phyloP scores from a whole-genome alignment of 139 green algal species.

The Mesotaenium endlicherianum region DNA sequence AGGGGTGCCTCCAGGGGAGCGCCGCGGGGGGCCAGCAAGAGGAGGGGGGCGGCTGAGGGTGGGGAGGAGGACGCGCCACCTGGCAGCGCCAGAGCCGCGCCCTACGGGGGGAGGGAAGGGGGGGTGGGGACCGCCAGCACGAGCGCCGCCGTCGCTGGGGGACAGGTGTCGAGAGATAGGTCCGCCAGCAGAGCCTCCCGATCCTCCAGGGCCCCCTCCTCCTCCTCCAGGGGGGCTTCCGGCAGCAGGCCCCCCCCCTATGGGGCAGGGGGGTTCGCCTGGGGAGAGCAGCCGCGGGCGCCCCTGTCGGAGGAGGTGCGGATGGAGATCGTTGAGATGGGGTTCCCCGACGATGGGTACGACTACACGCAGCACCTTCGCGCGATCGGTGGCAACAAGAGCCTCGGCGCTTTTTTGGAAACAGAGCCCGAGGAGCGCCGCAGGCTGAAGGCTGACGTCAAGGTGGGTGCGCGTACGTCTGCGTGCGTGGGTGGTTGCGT shows the following conservation, averaged over 20 bases:
- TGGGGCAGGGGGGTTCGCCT: not conserved
- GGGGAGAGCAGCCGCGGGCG: not conserved
- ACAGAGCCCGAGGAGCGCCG: slow-evolving; percentile 19
- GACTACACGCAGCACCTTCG: slow-evolving; percentile 89
- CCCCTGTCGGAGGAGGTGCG: slow-evolving; percentile 7
- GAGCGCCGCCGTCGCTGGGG: not conserved
- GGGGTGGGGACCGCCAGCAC: not conserved
- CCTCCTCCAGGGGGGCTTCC: not conserved
- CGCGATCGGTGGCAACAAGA: slow-evolving; percentile 11
- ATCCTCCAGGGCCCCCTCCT: not conserved
- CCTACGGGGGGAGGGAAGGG: too few species aligned
- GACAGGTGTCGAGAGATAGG: not conserved
- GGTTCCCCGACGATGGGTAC: slow-evolving; percentile 94
- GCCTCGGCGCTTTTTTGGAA: slow-evolving; percentile 25
- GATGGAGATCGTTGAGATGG: slow-evolving; percentile 36
- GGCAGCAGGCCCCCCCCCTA: not conserved
- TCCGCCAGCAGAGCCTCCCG: not conserved
- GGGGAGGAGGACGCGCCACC: too few species aligned
- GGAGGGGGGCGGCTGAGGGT: slow-evolving; percentile 7
- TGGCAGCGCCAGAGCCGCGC: too few species aligned
- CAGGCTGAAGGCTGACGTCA: slow-evolving; percentile 34
- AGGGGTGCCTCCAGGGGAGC: not conserved
- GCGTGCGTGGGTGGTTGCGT: too few species aligned
- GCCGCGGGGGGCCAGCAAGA: not conserved
- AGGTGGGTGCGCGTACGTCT: slow-evolving; percentile 9